Evolutionary conservation across 106 monocot genomes (phyloP).

Genomic region (Triglochin maritima): DNA sequence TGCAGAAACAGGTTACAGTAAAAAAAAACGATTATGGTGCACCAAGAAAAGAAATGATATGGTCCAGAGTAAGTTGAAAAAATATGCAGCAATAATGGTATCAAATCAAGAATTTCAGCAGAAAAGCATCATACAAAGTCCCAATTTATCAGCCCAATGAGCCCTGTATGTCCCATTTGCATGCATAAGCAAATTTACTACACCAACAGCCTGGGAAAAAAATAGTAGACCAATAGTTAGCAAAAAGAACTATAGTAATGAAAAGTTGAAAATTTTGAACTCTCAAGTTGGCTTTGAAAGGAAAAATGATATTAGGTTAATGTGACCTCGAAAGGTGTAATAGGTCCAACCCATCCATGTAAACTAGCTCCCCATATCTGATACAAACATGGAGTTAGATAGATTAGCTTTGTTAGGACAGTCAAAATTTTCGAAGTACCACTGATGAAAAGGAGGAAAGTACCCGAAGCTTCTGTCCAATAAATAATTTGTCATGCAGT

Average conservation of each 20-base stretch:
- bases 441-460: neutral
- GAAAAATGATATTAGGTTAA: constrained; percentile 4
- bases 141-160: constrained; percentile 59
- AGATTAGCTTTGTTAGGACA: neutral
- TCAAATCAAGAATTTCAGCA: neutral
- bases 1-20: constrained; percentile 17
- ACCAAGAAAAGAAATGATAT: neutral
- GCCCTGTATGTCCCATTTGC: constrained; percentile 86
- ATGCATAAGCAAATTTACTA: constrained; percentile 47
- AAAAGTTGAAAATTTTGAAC: neutral
- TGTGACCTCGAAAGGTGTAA: constrained; percentile 62
- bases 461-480: constrained; percentile 97
- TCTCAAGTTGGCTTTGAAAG: neutral
- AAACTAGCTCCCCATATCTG: constrained; percentile 78
- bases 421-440: neutral
- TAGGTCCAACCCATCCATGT: constrained; percentile 75
- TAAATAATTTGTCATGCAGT: constrained; percentile 49
- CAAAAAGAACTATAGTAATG: too few species aligned
- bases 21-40: neutral
- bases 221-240: neutral
- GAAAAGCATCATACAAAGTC: constrained; percentile 61
- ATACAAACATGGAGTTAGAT: neutral
- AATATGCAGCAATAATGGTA: neutral
- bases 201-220: constrained; percentile 41
- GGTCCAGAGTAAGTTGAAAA: neutral